phyloP scores from a whole-genome alignment of 2,329 filamentous ascomycete species.

The Trichothecium roseum region DNA sequence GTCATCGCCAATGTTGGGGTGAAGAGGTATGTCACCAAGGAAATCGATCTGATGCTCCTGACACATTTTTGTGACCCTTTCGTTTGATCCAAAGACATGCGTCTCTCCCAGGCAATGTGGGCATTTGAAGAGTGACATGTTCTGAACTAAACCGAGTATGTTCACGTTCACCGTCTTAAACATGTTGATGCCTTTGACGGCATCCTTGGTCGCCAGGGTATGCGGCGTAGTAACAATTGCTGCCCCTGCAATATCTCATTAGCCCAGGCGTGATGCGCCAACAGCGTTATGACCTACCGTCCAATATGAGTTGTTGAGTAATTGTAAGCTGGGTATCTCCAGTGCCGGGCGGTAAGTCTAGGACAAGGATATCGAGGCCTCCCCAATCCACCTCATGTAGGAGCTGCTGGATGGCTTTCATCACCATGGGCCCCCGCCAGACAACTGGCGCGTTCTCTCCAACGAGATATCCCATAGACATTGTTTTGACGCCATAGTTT shows the following conservation, averaged over 20 bases:
- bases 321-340: constrained; percentile 97
- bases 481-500: constrained; percentile 93
- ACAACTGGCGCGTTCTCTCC: constrained; percentile 73
- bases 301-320: constrained; percentile 82
- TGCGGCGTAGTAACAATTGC: constrained; percentile 91
- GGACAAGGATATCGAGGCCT: constrained; percentile 73
- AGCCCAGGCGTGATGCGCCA: constrained; percentile 1
- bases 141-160: constrained; percentile 79
- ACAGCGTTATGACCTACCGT: constrained; percentile 42
- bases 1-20: constrained; percentile 78
- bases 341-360: constrained; percentile 89
- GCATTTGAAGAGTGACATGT: constrained; percentile 80
- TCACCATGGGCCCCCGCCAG: constrained; percentile 95
- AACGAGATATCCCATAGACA: constrained; percentile 97
- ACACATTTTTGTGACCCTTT: constrained; percentile 60
- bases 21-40: constrained; percentile 79
- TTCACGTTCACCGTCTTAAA: constrained; percentile 78
- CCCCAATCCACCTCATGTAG: constrained; percentile 94
- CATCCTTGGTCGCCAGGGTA: constrained; percentile 84
- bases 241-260: constrained; percentile 40
- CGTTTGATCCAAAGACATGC: constrained; percentile 61
- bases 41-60: constrained; percentile 64
- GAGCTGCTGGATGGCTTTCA: constrained; percentile 92
- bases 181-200: constrained; percentile 84
- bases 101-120: constrained; percentile 67